Base-by-base conservation (phyloP, 2,329 filamentous ascomycete species). In the Fusarium sp. region DNA sequence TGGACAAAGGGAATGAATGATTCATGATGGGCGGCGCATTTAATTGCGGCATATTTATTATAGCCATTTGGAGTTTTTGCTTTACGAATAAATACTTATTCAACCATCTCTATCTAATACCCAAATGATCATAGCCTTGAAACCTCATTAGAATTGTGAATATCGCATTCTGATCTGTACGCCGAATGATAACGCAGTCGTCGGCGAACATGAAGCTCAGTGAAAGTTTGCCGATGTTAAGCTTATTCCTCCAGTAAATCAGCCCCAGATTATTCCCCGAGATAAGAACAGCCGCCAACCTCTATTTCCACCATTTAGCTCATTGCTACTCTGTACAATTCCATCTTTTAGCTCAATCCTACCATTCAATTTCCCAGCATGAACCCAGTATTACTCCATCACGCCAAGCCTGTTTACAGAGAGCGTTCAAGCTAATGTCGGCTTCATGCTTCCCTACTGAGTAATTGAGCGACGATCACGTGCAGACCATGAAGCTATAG, bases 391-490 rank as follows among this genome's bases (percentile, higher is more conserved):
- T 53, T 49, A 4, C 38, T 63, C 37, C 33, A n/a, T 21, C 28
- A 21, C 47, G 40, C 21, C 35, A 49, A 56, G 54, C 33, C 50
- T 28, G 47, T 52, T 35, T 50, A 40, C 33, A 32, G 38, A 35
- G 62, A 62, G 40, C 44, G 25, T 46, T 67, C 25, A 25, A 49
- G 21, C 23, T 49, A 46, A 61, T 33, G 10, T 67, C 57, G 57
- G 69, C 57, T 57, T 67, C 62, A 50, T 43, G 50, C 44, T 69
- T 54, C 71, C 33, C 30, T 30, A 50, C 38, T 40, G 16, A 61
- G 63, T 71, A 56, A 73, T 68, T 74, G 67, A 74, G 67, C 56
- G 44, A 60, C 62, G 40, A 65, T 73, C 71, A 71, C 67, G 62
- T 71, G 71, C 37, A 30, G 15, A 16, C 6, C 19, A 12, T 38